Conservation (phyloP, 179 eudicot genomes). For the Gypsophila paniculata region DNA sequence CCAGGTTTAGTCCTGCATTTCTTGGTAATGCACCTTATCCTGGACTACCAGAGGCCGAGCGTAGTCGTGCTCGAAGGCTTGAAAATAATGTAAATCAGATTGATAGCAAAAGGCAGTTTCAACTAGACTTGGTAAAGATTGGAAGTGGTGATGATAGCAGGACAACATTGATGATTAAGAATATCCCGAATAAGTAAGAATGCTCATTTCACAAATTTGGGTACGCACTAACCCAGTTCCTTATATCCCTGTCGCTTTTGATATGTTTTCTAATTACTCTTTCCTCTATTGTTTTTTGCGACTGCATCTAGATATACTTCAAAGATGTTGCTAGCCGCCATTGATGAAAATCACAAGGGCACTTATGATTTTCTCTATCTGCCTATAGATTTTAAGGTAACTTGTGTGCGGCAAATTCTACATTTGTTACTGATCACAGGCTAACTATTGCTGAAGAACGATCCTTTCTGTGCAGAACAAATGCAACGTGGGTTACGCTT, state of each 20-base stretch:
- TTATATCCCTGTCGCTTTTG: background rate
- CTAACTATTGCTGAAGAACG: conserved; percentile 19
- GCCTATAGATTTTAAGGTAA: conserved; percentile 94
- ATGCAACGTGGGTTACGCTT: conserved; percentile 97
- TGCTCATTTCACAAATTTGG: background rate
- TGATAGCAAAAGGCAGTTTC: conserved; percentile 66
- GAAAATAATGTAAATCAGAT: conserved; percentile 49
- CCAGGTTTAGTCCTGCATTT: conserved; percentile 59
- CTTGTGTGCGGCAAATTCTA: background rate
- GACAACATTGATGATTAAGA: conserved; percentile 88
- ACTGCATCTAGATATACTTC: conserved; percentile 68
- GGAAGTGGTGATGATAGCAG: conserved; percentile 71
- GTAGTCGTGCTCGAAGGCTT: conserved; percentile 37
- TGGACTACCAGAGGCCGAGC: conserved; percentile 50
- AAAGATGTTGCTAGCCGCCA: conserved; percentile 81
- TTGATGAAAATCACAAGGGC: conserved; percentile 75
- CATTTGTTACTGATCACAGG: background rate
- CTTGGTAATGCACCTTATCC: conserved; percentile 53
- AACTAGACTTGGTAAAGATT: conserved; percentile 74
- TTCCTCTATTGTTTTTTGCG: background rate
- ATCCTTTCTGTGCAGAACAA: conserved; percentile 61
- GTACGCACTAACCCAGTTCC: background rate
- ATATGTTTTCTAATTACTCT: background rate
- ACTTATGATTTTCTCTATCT: conserved; percentile 83
- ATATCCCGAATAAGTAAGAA: conserved; percentile 84